phyloP scores from a whole-genome alignment of 2,329 filamentous ascomycete species.

The Hymenoscyphus fraxineus region DNA sequence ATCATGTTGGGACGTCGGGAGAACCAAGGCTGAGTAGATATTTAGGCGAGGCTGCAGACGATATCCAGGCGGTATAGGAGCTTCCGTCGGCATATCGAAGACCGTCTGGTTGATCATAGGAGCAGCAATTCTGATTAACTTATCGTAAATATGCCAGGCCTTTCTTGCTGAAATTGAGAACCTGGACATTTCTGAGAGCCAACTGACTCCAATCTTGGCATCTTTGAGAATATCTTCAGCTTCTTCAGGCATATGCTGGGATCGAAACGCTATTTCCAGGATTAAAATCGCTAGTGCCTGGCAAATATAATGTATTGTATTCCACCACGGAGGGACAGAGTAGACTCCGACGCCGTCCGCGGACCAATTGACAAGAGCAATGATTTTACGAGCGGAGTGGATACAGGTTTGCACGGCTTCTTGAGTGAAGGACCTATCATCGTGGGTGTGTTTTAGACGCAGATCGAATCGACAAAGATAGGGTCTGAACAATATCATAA shows the following conservation, averaged over 20 bases:
- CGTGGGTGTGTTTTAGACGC: constrained; percentile 18
- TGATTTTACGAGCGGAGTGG: constrained; percentile 24
- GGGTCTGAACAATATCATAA: constrained; percentile 30
- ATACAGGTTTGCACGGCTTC: constrained; percentile 23
- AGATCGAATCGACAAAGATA: constrained; percentile 28
- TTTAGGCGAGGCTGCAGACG: constrained; percentile 13
- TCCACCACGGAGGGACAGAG: constrained; percentile 26
- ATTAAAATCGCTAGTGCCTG: constrained; percentile 28
- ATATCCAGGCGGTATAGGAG: constrained; percentile 24
- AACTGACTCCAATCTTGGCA: constrained; percentile 25
- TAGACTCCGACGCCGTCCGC: constrained; percentile 17
- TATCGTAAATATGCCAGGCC: constrained; percentile 30
- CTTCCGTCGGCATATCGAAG: constrained; percentile 22
- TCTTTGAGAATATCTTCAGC: constrained; percentile 24
- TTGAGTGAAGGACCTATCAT: constrained; percentile 23
- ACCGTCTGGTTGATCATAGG: constrained; percentile 18
- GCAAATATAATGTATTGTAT: constrained; percentile 27
- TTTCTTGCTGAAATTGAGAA: constrained; percentile 27
- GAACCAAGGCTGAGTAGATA: not conserved
- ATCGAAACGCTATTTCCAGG: constrained; percentile 28
- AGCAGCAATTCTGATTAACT: constrained; percentile 23
- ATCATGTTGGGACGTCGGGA: not conserved
- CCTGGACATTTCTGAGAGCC: constrained; percentile 24
- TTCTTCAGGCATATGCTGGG: constrained; percentile 25
- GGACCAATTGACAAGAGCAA: constrained; percentile 18